Conservation (phyloP, 768 basidiomycete species). For the Tulasnella sp. region DNA sequence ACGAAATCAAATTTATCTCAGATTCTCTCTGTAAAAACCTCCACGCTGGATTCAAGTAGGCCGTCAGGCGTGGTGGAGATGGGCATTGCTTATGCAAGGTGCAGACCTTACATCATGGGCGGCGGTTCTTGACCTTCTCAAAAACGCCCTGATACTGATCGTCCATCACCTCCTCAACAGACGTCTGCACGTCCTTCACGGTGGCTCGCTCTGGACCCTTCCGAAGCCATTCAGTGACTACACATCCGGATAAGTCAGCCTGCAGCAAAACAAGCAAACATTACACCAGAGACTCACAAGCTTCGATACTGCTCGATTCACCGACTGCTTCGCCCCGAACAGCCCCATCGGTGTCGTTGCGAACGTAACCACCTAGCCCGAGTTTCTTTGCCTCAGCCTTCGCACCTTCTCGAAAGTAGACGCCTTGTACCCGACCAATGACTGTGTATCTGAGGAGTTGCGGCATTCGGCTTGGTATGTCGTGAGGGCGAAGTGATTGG, state of each 20-base stretch:
- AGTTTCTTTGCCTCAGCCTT: neutral
- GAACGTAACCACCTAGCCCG: neutral
- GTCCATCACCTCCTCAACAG: neutral
- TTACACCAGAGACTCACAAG: neutral
- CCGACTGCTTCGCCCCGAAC: slow-evolving; percentile 11
- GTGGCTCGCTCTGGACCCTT: neutral
- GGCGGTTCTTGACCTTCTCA: neutral
- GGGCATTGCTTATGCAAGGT: too few species aligned
- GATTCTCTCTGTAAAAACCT: too few species aligned
- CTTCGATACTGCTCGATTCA: neutral
- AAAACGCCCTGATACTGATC: neutral
- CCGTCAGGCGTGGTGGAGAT: too few species aligned
- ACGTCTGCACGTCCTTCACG: neutral
- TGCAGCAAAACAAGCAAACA: neutral
- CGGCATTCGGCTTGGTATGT: too few species aligned
- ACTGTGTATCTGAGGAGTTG: slow-evolving; percentile 11
- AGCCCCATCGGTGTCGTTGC: slow-evolving; percentile 5
- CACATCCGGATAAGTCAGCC: neutral
- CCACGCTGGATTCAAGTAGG: too few species aligned
- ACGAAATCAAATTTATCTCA: too few species aligned
- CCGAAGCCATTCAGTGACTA: slow-evolving; percentile 1
- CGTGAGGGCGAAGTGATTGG: too few species aligned
- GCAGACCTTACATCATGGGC: too few species aligned
- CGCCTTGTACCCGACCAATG: slow-evolving; percentile 4
- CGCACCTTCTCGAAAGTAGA: slow-evolving; percentile 2